These are phyloP conservation scores for Rhizopogon vulgaris DNA, from an alignment of 768 basidiomycete species.

Conservation along the genomic window DNA sequence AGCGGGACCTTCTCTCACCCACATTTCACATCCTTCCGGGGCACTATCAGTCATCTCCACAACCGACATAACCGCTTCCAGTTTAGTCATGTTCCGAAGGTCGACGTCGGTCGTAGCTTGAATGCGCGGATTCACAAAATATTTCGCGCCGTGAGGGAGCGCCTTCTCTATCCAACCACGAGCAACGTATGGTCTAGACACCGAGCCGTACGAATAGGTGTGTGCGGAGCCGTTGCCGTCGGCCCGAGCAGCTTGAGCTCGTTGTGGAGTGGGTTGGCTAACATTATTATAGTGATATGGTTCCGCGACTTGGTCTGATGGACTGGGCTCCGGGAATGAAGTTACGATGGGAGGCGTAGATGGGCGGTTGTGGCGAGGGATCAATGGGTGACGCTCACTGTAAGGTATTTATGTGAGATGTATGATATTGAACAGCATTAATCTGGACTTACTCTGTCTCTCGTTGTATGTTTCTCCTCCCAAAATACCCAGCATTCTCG, in stretches of 20 bases:
- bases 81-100: slow-evolving; percentile 43
- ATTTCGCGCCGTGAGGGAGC: slow-evolving; percentile 67
- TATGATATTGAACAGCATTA: too few species aligned
- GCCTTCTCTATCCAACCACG: slow-evolving; percentile 73
- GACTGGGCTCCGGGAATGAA: slow-evolving; percentile 11
- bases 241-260: slow-evolving; percentile 19
- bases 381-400: slow-evolving; percentile 52
- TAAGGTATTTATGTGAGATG: neutral
- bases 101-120: slow-evolving; percentile 69
- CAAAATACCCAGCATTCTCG: slow-evolving; percentile 8
- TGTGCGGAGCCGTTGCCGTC: slow-evolving; percentile 25
- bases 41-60: slow-evolving; percentile 24
- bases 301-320: slow-evolving; percentile 13
- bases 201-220: slow-evolving; percentile 21
- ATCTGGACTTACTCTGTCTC: slow-evolving; percentile 22
- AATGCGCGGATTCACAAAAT: slow-evolving; percentile 61
- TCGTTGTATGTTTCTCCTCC: slow-evolving; percentile 2
- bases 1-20: slow-evolving; percentile 44
- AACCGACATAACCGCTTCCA: slow-evolving; percentile 35
- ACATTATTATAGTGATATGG: slow-evolving; percentile 18
- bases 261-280: slow-evolving; percentile 23
- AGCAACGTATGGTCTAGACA: slow-evolving; percentile 13
- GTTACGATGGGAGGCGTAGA: slow-evolving; percentile 24
- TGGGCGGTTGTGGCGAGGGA: slow-evolving; percentile 24
- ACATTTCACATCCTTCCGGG: slow-evolving; percentile 50